Conservation (phyloP, 306 rosid species). For the Fragaria iinumae region DNA sequence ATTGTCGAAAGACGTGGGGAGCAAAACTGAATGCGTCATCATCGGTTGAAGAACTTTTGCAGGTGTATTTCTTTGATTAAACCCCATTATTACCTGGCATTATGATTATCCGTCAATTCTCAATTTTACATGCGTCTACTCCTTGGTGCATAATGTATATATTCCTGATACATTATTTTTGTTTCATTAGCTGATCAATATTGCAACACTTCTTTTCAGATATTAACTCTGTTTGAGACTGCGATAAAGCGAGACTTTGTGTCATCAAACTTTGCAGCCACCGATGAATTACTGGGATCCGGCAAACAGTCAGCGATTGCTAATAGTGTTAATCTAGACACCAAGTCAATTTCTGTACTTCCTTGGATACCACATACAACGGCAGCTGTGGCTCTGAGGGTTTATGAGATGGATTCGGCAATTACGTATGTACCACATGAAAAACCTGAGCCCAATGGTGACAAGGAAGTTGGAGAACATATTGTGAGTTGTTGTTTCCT, state of each 20-base stretch:
- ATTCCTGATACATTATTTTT: not conserved
- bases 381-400: slow-evolving; percentile 84
- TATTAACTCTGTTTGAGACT: slow-evolving; percentile 67
- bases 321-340: slow-evolving; percentile 37
- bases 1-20: slow-evolving; percentile 68
- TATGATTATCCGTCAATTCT: not conserved
- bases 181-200: slow-evolving; percentile 17
- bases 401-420: slow-evolving; percentile 79
- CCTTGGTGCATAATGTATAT: not conserved
- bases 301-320: slow-evolving; percentile 37
- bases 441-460: slow-evolving; percentile 52
- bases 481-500: slow-evolving; percentile 49
- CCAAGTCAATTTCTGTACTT: slow-evolving; percentile 55
- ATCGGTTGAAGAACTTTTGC: slow-evolving; percentile 68
- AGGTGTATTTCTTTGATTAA: slow-evolving; percentile 43
- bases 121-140: not conserved
- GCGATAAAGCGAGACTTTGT: slow-evolving; percentile 66
- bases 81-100: not conserved
- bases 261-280: slow-evolving; percentile 61
- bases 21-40: slow-evolving; percentile 61
- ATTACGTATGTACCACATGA: slow-evolving; percentile 49
- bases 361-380: slow-evolving; percentile 93
- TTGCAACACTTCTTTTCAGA: slow-evolving; percentile 44
- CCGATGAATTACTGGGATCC: slow-evolving; percentile 65
- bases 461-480: slow-evolving; percentile 46